phyloP scores from a whole-genome alignment of 495 filamentous ascomycete species.

The Penicillium riverlandense region DNA sequence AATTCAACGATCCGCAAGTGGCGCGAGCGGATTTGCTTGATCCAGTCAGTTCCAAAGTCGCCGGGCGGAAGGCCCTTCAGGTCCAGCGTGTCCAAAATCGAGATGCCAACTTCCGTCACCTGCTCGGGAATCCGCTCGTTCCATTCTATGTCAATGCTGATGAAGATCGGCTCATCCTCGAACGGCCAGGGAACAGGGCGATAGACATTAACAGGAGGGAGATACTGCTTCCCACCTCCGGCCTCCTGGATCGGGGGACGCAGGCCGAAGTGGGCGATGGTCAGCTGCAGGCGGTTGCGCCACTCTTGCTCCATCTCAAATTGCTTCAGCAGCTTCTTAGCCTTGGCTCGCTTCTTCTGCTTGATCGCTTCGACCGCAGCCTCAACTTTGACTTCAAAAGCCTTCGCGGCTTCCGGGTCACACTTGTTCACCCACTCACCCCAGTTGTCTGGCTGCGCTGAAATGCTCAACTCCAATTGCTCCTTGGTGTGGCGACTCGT shows the following conservation, averaged over 20 bases:
- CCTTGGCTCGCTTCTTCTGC: neutral
- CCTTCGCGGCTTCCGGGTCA: constrained; percentile 32
- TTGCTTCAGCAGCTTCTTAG: neutral
- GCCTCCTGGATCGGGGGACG: neutral
- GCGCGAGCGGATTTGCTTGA: constrained; percentile 51
- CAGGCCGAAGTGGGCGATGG: neutral
- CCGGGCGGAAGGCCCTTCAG: constrained; percentile 49
- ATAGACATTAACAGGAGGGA: constrained; percentile 19
- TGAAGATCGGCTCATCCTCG: constrained; percentile 55
- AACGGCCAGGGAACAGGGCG: constrained; percentile 38
- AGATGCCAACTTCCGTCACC: constrained; percentile 82
- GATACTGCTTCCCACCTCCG: neutral
- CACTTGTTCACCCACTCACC: constrained; percentile 32
- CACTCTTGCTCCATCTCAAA: neutral
- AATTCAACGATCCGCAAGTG: constrained; percentile 76
- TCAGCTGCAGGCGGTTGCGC: too few relatives aligned
- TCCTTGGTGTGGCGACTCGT: constrained; percentile 25
- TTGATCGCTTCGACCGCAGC: constrained; percentile 37
- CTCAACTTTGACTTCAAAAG: constrained; percentile 44
- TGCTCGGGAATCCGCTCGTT: constrained; percentile 56
- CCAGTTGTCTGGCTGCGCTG: constrained; percentile 4
- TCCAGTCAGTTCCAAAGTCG: constrained; percentile 54
- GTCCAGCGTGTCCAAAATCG: constrained; percentile 68
- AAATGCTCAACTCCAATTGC: constrained; percentile 25
- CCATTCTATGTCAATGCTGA: constrained; percentile 75